A percentile compares a stretch with the other conserved stretches of the same genome.
Evolutionary conservation across 2,329 filamentous ascomycete genomes (phyloP).

Genomic region (Hymenoscyphus occultus): DNA sequence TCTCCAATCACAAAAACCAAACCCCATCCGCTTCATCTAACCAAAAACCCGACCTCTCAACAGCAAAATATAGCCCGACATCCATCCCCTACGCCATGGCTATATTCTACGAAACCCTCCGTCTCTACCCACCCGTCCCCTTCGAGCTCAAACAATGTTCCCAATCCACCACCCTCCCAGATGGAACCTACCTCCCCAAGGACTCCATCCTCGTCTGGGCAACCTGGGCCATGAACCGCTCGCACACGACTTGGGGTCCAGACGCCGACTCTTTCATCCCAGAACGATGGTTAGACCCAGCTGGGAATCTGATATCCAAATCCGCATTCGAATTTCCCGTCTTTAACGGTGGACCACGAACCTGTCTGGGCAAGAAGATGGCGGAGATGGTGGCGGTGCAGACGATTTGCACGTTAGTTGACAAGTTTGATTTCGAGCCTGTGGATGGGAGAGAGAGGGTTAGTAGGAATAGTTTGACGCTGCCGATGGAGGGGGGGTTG

Average conservation of each 20-base stretch:
- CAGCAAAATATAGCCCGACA: slow-evolving; percentile 32
- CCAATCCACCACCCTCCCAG: slow-evolving; percentile 51
- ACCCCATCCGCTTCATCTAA: slow-evolving; percentile 17
- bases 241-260: slow-evolving; percentile 52
- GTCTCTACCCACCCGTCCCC: slow-evolving; percentile 62
- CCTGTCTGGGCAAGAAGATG: slow-evolving; percentile 63
- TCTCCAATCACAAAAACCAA: slow-evolving; percentile 26
- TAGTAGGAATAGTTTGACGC: slow-evolving; percentile 59
- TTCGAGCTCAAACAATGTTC: slow-evolving; percentile 63
- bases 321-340: slow-evolving; percentile 58
- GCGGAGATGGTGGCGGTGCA: slow-evolving; percentile 58
- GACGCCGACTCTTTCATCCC: slow-evolving; percentile 56
- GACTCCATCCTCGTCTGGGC: slow-evolving; percentile 59
- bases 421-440: slow-evolving; percentile 49
- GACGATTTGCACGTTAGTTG: slow-evolving; percentile 49
- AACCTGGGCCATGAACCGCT: slow-evolving; percentile 62
- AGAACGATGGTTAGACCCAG: slow-evolving; percentile 50
- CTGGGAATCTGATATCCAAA: slow-evolving; percentile 43
- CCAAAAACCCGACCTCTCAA: slow-evolving; percentile 17
- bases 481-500: slow-evolving; percentile 62
- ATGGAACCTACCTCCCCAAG: slow-evolving; percentile 56
- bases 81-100: slow-evolving; percentile 56
- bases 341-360: slow-evolving; percentile 61
- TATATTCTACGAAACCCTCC: slow-evolving; percentile 59
- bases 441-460: slow-evolving; percentile 45